Evolutionary conservation across 306 rosid genomes (phyloP).

Genomic region (Alnus glutinosa): DNA sequence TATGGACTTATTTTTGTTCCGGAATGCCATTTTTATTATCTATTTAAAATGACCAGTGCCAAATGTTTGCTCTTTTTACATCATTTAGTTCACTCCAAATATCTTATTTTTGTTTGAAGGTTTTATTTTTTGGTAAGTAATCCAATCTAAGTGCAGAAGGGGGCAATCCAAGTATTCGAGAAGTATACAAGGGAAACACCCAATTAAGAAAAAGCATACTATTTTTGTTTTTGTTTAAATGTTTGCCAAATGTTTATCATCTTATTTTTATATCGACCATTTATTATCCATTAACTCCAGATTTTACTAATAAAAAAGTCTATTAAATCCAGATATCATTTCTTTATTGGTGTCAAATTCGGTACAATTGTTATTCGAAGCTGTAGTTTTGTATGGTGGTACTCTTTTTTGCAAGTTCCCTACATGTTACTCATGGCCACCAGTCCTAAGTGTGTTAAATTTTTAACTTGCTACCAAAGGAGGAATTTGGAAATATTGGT

Average conservation of each 20-base stretch:
- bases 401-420: slow-evolving; percentile 9
- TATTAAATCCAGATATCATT: background rate
- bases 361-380: background rate
- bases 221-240: background rate
- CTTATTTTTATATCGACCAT: too few relatives aligned
- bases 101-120: background rate
- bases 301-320: too few relatives aligned
- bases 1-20: background rate
- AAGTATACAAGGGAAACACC: too few relatives aligned
- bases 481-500: slow-evolving; percentile 21
- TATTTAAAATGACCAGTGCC: background rate
- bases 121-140: background rate
- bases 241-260: background rate
- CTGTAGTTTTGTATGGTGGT: slow-evolving; percentile 8
- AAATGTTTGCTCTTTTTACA: background rate
- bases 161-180: too few relatives aligned
- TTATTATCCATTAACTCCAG: background rate
- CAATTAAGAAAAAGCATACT: too few relatives aligned
- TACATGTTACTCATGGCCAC: slow-evolving; percentile 20
- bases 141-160: too few relatives aligned
- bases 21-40: background rate
- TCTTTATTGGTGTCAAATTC: background rate
- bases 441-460: background rate
- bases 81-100: background rate
- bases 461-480: slow-evolving; percentile 22